Percentiles rank a stretch among this genome's conserved stretches.
These are phyloP conservation scores for Yamadazyma insecticola DNA, from an alignment of 805 yeast species.

Conservation along the genomic window DNA sequence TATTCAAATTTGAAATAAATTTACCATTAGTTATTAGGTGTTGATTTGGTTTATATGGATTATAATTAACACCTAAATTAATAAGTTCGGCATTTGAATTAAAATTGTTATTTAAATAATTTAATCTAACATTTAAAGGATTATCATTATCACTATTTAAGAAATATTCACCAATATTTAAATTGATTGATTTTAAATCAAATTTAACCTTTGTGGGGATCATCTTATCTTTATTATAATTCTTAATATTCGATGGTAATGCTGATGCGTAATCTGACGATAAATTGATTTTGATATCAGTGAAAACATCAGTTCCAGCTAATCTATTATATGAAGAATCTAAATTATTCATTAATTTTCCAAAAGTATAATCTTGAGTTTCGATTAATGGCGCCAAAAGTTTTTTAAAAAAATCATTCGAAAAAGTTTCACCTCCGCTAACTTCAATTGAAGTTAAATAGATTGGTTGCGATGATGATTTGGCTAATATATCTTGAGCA, in stretches of 20 bases:
- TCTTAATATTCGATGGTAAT: slow-evolving; percentile 19
- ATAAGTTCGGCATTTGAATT: slow-evolving; percentile 51
- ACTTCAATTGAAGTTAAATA: slow-evolving; percentile 34
- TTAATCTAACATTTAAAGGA: slow-evolving; percentile 30
- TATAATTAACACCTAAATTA: slow-evolving; percentile 41
- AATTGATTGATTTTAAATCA: slow-evolving; percentile 34
- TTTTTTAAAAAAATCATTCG: slow-evolving; percentile 42
- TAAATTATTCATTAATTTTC: slow-evolving; percentile 32
- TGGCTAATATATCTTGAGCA: slow-evolving; percentile 25
- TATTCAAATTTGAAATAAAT: slow-evolving; percentile 41
- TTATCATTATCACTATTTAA: slow-evolving; percentile 36
- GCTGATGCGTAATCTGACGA: slow-evolving; percentile 34
- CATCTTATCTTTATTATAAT: slow-evolving; percentile 33
- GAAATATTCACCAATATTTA: slow-evolving; percentile 30
- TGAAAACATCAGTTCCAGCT: slow-evolving; percentile 42
- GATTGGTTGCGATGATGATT: slow-evolving; percentile 31
- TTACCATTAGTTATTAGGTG: slow-evolving; percentile 42
- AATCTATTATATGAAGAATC: slow-evolving; percentile 30
- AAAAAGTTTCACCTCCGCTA: slow-evolving; percentile 40
- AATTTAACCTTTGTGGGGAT: slow-evolving; percentile 44
- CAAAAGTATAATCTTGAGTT: slow-evolving; percentile 40
- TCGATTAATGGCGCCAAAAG: slow-evolving; percentile 41
- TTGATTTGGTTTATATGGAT: slow-evolving; percentile 51
- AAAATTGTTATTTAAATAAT: slow-evolving; percentile 40
- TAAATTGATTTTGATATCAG: slow-evolving; percentile 33